Evolutionary conservation across 2,329 filamentous ascomycete species (phyloP), one percentile per base, ranked within the genome.

Genomic region (Aspergillus aculeatus): DNA sequence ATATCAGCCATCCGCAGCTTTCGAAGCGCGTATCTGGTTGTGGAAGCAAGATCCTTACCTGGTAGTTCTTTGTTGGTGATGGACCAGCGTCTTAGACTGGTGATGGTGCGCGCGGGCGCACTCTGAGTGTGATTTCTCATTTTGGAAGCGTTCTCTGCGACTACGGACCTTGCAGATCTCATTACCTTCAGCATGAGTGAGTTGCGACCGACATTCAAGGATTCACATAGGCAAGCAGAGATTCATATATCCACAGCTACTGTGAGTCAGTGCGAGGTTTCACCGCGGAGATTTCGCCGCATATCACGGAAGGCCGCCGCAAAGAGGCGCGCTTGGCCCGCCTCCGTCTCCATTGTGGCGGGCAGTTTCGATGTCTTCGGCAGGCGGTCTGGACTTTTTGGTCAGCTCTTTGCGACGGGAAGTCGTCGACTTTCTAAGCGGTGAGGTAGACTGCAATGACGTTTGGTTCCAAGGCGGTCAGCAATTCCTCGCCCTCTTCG

Each of bases 21-120:
- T n/a, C n/a, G n/a, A n/a, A n/a, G 44, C 38, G 38, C 14, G n/a
- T 44, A 9, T 29, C 52, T 32, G 6, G 47, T 29, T 50, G n/a
- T 16, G 44, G 48, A 24, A 26, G 23, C 9, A 10, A 47, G 47
- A 29, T 29, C 38, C 80, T 61, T 74, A 89, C 86, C 77, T 68
- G 92, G 91, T 35, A 95, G 81, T 62, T 88, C 84, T 71, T 86
- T 89, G 70, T 87, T 86, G 62, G 88, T 80, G 67, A 92, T 86
- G 47, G 91, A 96, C 93, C 93, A 97, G 66, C 93, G 83, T 75
- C 88, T 89, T 63, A 96, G 79, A 47, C 89, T 86, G 16, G 91
- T 96, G 61, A 90, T 76, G 1, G 91, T 96, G 67, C 78, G 73
- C 38, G 70, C 66, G 5, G 66, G 61, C 12, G 65, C 57, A 9